Percentiles rank a stretch among this genome's conserved stretches.
Evolutionary conservation across 2,329 filamentous ascomycete species (phyloP).

Genomic region (Aureobasidium sp.): DNA sequence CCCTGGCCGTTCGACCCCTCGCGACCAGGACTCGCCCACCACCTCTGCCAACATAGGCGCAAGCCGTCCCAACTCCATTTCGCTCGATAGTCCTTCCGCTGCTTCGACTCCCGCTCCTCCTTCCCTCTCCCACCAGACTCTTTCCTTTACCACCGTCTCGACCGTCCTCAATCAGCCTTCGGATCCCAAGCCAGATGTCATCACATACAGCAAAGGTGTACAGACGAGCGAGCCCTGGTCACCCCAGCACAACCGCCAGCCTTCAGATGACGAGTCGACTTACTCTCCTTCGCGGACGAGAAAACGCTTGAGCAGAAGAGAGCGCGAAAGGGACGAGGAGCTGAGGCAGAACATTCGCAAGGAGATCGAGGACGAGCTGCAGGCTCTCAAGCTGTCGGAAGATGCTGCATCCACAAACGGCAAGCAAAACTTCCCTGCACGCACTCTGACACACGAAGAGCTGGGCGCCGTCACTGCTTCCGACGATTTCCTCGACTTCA

Average conservation of each 20-base stretch:
- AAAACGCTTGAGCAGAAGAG: constrained; percentile 71
- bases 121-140: constrained; percentile 51
- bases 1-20: too few species aligned
- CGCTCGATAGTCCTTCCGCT: too few species aligned
- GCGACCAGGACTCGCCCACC: too few species aligned
- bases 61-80: too few species aligned
- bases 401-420: constrained; percentile 41
- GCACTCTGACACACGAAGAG: constrained; percentile 76
- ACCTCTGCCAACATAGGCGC: too few species aligned
- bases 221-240: constrained; percentile 78
- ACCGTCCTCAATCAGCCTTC: constrained; percentile 77
- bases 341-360: constrained; percentile 74
- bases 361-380: constrained; percentile 90
- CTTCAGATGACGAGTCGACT: constrained; percentile 56
- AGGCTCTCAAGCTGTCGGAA: constrained; percentile 52
- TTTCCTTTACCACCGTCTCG: constrained; percentile 65
- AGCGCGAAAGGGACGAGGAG: constrained; percentile 80
- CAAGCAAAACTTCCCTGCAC: constrained; percentile 59
- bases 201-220: constrained; percentile 95
- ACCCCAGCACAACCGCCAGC: constrained; percentile 44
- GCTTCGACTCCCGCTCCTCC: constrained; percentile 39
- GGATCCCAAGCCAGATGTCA: constrained; percentile 65
- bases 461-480: constrained; percentile 84
- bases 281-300: constrained; percentile 48
- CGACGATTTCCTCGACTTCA: constrained; percentile 88